A percentile compares a stretch with the other conserved stretches of the same genome.
Evolutionary conservation across 345 rosid genomes (phyloP).

Genomic region (Psidium friedrichsthalianum): DNA sequence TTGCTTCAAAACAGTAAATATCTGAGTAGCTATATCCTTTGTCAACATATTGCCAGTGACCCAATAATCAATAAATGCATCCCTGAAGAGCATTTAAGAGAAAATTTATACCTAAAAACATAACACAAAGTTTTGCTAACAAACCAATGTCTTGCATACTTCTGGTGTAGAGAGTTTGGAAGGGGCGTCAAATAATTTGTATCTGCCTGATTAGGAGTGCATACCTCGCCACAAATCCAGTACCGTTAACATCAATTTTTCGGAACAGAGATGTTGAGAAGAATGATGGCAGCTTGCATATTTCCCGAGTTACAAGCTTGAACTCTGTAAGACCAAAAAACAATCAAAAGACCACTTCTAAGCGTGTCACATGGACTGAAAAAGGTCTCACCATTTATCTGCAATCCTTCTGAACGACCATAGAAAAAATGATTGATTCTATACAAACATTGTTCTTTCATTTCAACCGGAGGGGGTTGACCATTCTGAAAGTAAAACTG

Average conservation of each 20-base stretch:
- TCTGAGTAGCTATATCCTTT: conserved; percentile 65
- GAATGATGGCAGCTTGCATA: conserved; percentile 91
- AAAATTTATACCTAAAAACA: neutral
- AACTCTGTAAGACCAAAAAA: conserved; percentile 25
- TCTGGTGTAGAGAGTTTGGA: neutral
- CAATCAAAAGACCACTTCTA: neutral
- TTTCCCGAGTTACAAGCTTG: conserved; percentile 65
- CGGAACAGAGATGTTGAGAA: conserved; percentile 62
- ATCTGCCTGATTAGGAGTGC: conserved; percentile 3
- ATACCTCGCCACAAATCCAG: conserved; percentile 68
- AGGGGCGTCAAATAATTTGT: neutral
- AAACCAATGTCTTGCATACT: neutral
- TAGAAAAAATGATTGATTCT: conserved; percentile 64
- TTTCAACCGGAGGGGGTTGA: conserved; percentile 68
- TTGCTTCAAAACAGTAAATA: conserved; percentile 65
- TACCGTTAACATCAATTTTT: conserved; percentile 55
- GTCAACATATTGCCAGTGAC: conserved; percentile 64
- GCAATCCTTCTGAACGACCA: conserved; percentile 64
- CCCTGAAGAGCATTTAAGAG: conserved; percentile 33
- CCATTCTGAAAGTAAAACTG: conserved; percentile 97
- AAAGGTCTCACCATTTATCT: conserved; percentile 40
- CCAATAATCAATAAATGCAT: conserved; percentile 81
- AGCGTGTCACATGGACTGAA: neutral
- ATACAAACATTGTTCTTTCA: conserved; percentile 61
- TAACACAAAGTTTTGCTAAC: neutral